These are phyloP conservation scores for Fusarium globosum DNA, from an alignment of 2,329 filamentous ascomycete genomes.

Conservation along the genomic window DNA sequence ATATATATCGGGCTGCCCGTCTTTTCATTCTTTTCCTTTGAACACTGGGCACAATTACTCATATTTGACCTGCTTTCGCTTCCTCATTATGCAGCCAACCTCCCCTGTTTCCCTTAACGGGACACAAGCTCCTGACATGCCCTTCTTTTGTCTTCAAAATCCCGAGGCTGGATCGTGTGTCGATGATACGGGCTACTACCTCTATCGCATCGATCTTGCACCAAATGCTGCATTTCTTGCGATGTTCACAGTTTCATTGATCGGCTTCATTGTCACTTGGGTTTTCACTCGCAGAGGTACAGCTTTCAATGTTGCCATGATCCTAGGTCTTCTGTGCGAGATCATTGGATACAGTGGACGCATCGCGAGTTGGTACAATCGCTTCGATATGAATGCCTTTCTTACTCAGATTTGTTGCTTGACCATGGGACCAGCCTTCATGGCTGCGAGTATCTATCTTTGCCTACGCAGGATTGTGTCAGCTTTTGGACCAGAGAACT, in stretches of 20 bases:
- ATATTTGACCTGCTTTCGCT: background rate
- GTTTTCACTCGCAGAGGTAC: conserved; percentile 59
- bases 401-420: conserved; percentile 70
- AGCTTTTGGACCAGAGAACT: conserved; percentile 60
- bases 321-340: conserved; percentile 65
- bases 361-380: conserved; percentile 65
- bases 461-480: conserved; percentile 64
- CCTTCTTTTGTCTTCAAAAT: conserved; percentile 45
- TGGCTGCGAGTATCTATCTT: conserved; percentile 73
- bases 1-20: background rate
- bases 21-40: background rate
- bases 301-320: conserved; percentile 64
- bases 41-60: background rate
- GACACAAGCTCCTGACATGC: conserved; percentile 34
- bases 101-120: conserved; percentile 34
- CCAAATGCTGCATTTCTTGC: conserved; percentile 64
- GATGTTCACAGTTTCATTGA: conserved; percentile 59
- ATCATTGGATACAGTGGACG: conserved; percentile 70
- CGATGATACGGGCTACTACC: conserved; percentile 56
- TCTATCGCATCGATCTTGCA: conserved; percentile 61
- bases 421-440: conserved; percentile 73
- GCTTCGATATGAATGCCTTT: conserved; percentile 60
- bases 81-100: conserved; percentile 11
- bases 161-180: conserved; percentile 46
- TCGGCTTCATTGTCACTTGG: conserved; percentile 56